Evolutionary conservation across 2,329 filamentous ascomycete species (phyloP).

Genomic region (Epichloe coenophiala): DNA sequence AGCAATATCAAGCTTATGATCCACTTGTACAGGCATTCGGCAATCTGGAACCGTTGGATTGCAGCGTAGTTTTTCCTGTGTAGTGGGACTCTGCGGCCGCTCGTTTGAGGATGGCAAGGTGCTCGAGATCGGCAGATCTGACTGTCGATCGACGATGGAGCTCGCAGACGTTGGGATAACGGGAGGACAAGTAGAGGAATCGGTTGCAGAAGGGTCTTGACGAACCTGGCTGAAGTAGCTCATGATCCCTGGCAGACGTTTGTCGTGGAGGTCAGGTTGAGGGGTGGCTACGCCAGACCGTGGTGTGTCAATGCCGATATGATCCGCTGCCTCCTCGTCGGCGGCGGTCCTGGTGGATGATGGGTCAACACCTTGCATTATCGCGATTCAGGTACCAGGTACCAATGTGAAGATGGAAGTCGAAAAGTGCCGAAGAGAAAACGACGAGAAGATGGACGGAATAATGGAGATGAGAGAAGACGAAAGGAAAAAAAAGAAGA

Average conservation of each 20-base stretch:
- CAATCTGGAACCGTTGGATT: conserved; percentile 8
- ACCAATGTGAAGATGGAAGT: neutral
- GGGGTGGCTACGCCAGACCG: conserved; percentile 87
- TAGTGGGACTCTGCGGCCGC: conserved; percentile 13
- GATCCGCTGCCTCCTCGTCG: conserved; percentile 61
- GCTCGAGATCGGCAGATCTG: conserved; percentile 11
- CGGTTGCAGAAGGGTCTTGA: conserved; percentile 57
- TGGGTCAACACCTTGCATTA: conserved; percentile 38
- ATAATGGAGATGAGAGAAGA: neutral
- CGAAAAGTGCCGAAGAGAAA: too few relatives aligned
- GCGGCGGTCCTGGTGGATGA: conserved; percentile 38
- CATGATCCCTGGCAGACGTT: conserved; percentile 88
- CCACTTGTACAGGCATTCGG: conserved; percentile 4
- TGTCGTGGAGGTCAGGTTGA: conserved; percentile 85
- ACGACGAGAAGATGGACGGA: neutral
- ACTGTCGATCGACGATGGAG: conserved; percentile 12
- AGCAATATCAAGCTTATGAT: conserved; percentile 10
- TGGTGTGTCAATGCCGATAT: conserved; percentile 74
- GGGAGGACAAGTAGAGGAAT: conserved; percentile 17
- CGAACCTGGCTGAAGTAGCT: conserved; percentile 99
- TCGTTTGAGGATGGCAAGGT: conserved; percentile 17
- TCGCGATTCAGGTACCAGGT: conserved; percentile 14
- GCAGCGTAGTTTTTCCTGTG: conserved; percentile 13
- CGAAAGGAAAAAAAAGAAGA: too few relatives aligned
- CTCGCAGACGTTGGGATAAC: conserved; percentile 26